Conservation (phyloP, 192 early-diverging fungal species). For the Coemansia aciculifera region DNA sequence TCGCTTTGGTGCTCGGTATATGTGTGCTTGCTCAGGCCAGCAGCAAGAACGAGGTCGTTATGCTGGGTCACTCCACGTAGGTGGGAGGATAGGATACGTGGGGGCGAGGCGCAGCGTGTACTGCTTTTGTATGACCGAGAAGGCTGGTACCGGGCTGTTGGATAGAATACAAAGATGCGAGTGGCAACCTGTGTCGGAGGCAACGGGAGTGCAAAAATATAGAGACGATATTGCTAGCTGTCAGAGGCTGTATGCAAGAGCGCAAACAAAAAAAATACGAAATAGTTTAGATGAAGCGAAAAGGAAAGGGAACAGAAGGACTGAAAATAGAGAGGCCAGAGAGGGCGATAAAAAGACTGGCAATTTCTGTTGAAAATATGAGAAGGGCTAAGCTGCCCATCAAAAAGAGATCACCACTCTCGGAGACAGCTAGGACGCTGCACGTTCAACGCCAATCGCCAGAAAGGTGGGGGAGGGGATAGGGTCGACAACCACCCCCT, state of each 20-base stretch:
- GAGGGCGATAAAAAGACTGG: background rate
- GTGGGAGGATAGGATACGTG: background rate
- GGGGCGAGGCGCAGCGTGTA: background rate
- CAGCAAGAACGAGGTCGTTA: background rate
- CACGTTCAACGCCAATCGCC: no score
- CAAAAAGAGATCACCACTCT: no score
- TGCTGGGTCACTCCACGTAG: background rate
- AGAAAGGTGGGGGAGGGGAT: no score
- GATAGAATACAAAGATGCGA: background rate
- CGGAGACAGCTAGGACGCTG: no score
- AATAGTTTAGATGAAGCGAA: constrained; percentile 3
- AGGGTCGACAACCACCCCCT: no score
- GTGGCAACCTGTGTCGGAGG: background rate
- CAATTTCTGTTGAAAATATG: constrained; percentile 16
- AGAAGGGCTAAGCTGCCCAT: background rate
- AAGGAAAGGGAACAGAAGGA: constrained; percentile 7
- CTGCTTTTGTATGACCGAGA: background rate
- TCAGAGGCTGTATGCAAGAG: background rate
- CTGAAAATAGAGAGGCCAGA: background rate
- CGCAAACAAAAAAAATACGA: constrained; percentile 7
- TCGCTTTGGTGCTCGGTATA: background rate
- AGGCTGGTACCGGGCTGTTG: background rate
- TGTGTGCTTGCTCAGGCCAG: background rate
- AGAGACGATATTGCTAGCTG: background rate
- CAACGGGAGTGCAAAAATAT: background rate